Conservation (phyloP, 179 eudicot species). For the Pouteria campechiana region DNA sequence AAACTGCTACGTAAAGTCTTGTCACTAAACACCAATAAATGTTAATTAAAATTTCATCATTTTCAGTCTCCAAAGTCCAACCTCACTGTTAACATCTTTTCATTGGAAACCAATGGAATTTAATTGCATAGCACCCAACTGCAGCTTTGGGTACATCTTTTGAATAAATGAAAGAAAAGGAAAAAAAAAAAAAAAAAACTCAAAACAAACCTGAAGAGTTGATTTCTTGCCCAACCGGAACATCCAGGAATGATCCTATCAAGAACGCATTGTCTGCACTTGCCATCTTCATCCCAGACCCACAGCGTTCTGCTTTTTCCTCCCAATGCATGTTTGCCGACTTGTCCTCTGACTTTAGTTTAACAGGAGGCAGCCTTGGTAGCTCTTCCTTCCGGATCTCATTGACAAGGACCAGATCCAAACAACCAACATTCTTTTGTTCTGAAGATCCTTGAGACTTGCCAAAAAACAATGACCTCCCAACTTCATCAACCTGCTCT, state of each 20-base stretch:
- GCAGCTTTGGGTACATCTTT: no score
- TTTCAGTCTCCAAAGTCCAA: no score
- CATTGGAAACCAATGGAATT: no score
- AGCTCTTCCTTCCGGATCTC: conserved; percentile 72
- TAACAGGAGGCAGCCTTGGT: conserved; percentile 89
- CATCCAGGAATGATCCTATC: conserved; percentile 35
- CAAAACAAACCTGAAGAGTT: conserved; percentile 28
- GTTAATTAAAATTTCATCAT: no score
- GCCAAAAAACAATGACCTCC: conserved; percentile 64
- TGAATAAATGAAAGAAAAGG: no score
- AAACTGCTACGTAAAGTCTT: no score
- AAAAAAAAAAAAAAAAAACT: no score
- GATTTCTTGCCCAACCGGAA: conserved; percentile 46
- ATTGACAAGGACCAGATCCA: conserved; percentile 32
- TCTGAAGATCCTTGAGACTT: conserved; percentile 49
- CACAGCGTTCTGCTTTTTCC: conserved; percentile 63
- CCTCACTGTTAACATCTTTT: no score
- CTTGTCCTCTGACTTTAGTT: conserved; percentile 77
- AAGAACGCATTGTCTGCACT: conserved; percentile 23
- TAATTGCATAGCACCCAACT: no score
- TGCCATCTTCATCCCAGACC: conserved; percentile 16
- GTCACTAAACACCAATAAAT: no score
- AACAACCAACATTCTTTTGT: conserved; percentile 33
- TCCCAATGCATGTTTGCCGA: conserved; percentile 52
- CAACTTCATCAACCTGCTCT: conserved; percentile 87